phyloP scores from a whole-genome alignment of 2,329 filamentous ascomycete genomes.

The Penicillium crustosum region DNA sequence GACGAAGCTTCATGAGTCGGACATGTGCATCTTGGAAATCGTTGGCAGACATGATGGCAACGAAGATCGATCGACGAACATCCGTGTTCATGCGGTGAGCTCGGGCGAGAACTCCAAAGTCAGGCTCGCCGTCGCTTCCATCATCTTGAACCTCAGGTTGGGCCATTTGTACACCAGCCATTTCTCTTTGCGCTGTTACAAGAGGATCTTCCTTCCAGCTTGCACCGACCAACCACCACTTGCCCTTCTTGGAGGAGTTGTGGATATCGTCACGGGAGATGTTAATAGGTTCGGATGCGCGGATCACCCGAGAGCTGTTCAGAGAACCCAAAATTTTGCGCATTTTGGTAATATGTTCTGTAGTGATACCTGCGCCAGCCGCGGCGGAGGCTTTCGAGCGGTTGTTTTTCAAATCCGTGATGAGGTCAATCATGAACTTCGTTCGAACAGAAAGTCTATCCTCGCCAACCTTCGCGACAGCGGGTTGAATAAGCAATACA shows the following conservation, averaged over 20 bases:
- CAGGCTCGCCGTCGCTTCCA: constrained; percentile 50
- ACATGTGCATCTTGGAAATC: constrained; percentile 82
- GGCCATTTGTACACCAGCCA: constrained; percentile 20
- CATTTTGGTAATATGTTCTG: constrained; percentile 83
- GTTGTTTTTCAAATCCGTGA: constrained; percentile 92
- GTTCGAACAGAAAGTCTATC: constrained; percentile 78
- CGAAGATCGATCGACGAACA: constrained; percentile 85
- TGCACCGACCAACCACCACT: constrained; percentile 99
- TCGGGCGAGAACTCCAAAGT: constrained; percentile 71
- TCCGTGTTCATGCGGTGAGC: constrained; percentile 85
- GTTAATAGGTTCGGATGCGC: constrained; percentile 76
- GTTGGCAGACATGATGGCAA: constrained; percentile 80
- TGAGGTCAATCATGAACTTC: constrained; percentile 96
- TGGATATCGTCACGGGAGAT: constrained; percentile 80
- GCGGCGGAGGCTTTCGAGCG: constrained; percentile 72
- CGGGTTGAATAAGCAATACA: constrained; percentile 72
- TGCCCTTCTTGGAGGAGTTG: constrained; percentile 80
- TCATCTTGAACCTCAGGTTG: constrained; percentile 19
- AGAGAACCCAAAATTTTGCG: constrained; percentile 82
- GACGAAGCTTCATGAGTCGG: constrained; percentile 74
- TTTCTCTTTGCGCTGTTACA: constrained; percentile 36
- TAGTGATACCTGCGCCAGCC: constrained; percentile 68
- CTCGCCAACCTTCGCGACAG: constrained; percentile 66
- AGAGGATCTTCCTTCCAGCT: constrained; percentile 65
- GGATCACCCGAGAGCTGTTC: constrained; percentile 62